These are phyloP conservation scores for Magnaporthales sp. DNA, from an alignment of 2,329 filamentous ascomycete species.

Conservation along the genomic window DNA sequence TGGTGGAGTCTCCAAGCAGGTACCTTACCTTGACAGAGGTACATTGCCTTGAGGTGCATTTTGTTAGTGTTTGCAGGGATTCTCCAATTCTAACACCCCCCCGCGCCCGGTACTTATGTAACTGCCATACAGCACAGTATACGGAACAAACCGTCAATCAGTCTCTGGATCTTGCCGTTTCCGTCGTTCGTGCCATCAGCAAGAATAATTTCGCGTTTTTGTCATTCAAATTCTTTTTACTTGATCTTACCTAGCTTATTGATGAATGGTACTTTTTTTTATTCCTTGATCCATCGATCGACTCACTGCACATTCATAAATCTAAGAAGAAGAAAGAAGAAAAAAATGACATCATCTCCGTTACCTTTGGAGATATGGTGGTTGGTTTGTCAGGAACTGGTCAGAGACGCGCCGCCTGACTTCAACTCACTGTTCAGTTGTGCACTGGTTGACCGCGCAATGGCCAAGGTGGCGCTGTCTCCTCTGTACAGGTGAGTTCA, in stretches of 20 bases:
- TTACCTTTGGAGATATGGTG: slow-evolving; percentile 53
- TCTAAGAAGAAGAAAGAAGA: background rate
- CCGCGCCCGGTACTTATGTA: background rate
- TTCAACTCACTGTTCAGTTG: slow-evolving; percentile 53
- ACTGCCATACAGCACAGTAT: background rate
- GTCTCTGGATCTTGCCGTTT: background rate
- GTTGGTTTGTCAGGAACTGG: slow-evolving; percentile 51
- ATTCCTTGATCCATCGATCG: background rate
- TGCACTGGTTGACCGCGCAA: slow-evolving; percentile 42
- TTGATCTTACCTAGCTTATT: background rate
- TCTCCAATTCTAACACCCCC: background rate
- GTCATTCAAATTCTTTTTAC: background rate
- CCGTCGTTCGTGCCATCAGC: background rate
- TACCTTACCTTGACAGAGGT: background rate
- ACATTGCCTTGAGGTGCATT: background rate
- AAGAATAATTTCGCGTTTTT: background rate
- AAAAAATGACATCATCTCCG: background rate
- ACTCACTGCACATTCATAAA: background rate
- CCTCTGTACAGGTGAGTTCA: slow-evolving; percentile 43
- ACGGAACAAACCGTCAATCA: background rate
- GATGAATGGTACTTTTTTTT: background rate
- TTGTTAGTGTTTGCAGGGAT: background rate
- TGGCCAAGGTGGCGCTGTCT: slow-evolving; percentile 51
- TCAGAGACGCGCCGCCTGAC: slow-evolving; percentile 33
- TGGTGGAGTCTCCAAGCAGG: background rate